Base-by-base conservation (phyloP, 257 asterid species). In the Verbascum thapsus region DNA sequence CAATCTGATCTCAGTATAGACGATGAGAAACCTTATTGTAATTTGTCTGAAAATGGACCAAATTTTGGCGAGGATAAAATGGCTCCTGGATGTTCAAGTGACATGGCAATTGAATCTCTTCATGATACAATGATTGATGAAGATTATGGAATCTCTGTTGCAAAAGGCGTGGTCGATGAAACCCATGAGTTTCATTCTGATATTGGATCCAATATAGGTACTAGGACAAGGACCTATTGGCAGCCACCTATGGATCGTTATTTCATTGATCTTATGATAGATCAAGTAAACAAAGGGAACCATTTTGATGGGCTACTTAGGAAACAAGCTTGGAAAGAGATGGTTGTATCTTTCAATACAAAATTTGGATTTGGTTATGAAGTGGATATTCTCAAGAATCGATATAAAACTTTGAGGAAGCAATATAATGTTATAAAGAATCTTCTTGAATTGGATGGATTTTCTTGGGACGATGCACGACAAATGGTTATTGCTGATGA, bases 171-270 rank as follows among this genome's bases (percentile, higher is more conserved):
- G 23, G 67, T 44, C 12, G 74, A 66, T 38, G 64, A 61, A 15
- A 15, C 71, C 2, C 43, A 26, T 51, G 61, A 52, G n/a, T 66
- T 56, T 53, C 16, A 18, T 15, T 53, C 72, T 0, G 69, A 70
- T 65, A 42, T 63, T 37, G 65, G 64, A 17, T 44, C 69, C 15
- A 40, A 43, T 41, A 20, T 58, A 13, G 68, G 65, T 8, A 50
- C 67, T 49, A 71, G 74, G 12, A 17, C 71, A 32, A 64, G 78
- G 58, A 78, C 78, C 23, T 71, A 61, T 16, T 74, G 80, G 83
- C 78, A 74, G 61, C 80, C 83, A 16, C 73, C 75, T 34, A 78
- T 78, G 83, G 80, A 78, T 57, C 76, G 66, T 39, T 75, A 75
- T 63, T 63, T 56, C 15, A 54, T 71, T 35, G 58, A 48, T 49